Base-by-base conservation (phyloP, 2,329 filamentous ascomycete species). In the Colletotrichum gigasporum region DNA sequence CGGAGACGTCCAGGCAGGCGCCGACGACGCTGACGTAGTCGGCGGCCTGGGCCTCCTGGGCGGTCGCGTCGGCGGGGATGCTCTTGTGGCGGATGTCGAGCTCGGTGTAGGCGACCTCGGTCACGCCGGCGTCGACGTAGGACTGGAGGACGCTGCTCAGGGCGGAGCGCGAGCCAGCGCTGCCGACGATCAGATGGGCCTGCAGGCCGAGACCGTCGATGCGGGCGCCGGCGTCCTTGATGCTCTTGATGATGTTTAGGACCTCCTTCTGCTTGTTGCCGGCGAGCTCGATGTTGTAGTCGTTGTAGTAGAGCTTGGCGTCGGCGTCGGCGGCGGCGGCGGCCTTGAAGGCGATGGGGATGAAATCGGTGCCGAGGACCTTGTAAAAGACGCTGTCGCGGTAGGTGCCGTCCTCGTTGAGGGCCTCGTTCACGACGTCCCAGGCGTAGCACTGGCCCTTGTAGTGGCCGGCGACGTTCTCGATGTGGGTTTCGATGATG, bases 201-300 rank as follows among this genome's bases (percentile, higher is more conserved):
- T 87, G 83, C 42, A 85, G 68, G 2, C 85, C 85, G 2, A 87
- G 76, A 44, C 85, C 84, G 65, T 86, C 82, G 62, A 87, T 84
- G 47, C 79, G 81, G 66, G 79, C 75, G 32, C 80, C 79, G 2
- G 77, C 73, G 7, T 72, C 71, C 55, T 76, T 68, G 5, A 80
- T 67, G 41, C 70, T 68, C 57, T 70, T 70, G 32, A 82, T 75
- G 22, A 82, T 72, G 22, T 70, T 73, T 12, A 74, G 62, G 1
- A 73, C 75, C n/a, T 70, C 78, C 60, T 80, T 52, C 80, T 93
- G 93, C 67, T 83, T 79, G 70, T 84, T 83, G 67, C 73, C 71
- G 3, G 74, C 69, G 16, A 62, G 58, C 71, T 87, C 84, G 60
- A 85, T 79, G 72, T 86, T 85, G 74, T 82, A 83, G 69, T 83